Base-by-base conservation (phyloP, 495 filamentous ascomycete genomes). In the Schizothecium vesticola region DNA sequence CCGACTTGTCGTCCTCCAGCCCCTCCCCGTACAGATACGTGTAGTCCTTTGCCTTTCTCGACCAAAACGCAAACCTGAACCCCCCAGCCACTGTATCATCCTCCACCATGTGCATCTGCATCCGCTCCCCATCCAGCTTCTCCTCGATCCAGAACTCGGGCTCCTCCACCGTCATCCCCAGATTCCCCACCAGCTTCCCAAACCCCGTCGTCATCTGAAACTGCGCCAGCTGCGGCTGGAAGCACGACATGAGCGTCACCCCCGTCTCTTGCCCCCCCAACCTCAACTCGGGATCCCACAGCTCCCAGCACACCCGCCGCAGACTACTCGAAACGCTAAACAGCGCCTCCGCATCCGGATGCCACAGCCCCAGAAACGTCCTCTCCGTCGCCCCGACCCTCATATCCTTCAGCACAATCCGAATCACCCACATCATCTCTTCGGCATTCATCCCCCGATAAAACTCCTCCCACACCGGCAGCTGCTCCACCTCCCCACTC, bases 311-410 rank as follows among this genome's bases (percentile, higher is more conserved):
- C 2, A 99, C 94, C 24, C 95, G 85, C 28, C 92, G 86, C 67
- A 99, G 83, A 73, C 90, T 97, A 56, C 91, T 94, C 3, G 93
- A 97, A 19, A 97, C 90, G 69, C 90, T 96, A 79, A 96, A 98
- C 22, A 98, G 79, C 56, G 84, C 89, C 76, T 96, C 94, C 1
- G 90, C 96, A 77, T 98, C 93, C 0, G 92, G 92, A 78, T 99
- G 95, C 94, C 93, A 98, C 59, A 94, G 80, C 36, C 94, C 86
- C 67, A 99, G 88, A 69, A 98, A 86, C 0, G 95, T 97, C 76
- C 92, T 91, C 79, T 98, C 96, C 1, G 93, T 93, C 12, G 96
- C 96, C 4, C 96, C 95, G n/a, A 99, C 87, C 78, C 94, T 97
- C 95, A 97, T 97, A 76, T 97, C 92, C 63, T 92, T 92, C 36